Base-by-base conservation (phyloP, 192 early-diverging fungal species). In the Dissophora ornata region DNA sequence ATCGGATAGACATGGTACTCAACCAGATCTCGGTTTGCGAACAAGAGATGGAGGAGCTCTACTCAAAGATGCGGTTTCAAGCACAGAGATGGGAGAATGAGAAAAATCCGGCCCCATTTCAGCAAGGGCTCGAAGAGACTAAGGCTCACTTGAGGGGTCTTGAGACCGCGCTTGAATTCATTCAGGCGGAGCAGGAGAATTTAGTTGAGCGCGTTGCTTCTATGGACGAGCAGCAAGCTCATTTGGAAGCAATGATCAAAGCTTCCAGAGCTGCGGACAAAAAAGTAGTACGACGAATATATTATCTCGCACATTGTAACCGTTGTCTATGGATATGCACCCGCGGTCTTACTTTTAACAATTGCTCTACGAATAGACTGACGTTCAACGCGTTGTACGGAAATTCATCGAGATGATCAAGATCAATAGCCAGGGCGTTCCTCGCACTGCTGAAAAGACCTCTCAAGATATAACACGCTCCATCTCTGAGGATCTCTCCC, bases 111-210 rank as follows among this genome's bases (percentile, higher is more conserved):
- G 44, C 51, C 15, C 33, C 38, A 42, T 44, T 59, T 21, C 51
- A 34, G 1, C 73, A 77, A 30, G 65, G 65, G 33, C 26, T 77
- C 16, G 73, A 77, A 13, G 73, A 77, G n/a, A 36, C 58, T 15
- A 77, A 67, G 57, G 73, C 73, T 0, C 28, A 62, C 8, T 29
- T 77, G 11, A 22, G 26, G 18, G 73, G 73, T 0, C 38, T 77
- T 7, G 46, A 36, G 16, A 47, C 47, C 0, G 73, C 73, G 10
- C 53, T 77, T 0, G 73, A 77, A 16, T 77, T 77, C 28, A 67
- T 77, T 44, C 73, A 77, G n/a, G 52, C 52, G 8, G 73, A 77
- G 13, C 73, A 77, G 52, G 57, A 62, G 25, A 77, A 62, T 34
- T 3, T 77, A 29, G 73, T 77, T 1, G 73, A 77, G 29, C 58